Evolutionary conservation across 352 stramenopile species (phyloP).

Genomic region (Thraustotheca clavata): DNA sequence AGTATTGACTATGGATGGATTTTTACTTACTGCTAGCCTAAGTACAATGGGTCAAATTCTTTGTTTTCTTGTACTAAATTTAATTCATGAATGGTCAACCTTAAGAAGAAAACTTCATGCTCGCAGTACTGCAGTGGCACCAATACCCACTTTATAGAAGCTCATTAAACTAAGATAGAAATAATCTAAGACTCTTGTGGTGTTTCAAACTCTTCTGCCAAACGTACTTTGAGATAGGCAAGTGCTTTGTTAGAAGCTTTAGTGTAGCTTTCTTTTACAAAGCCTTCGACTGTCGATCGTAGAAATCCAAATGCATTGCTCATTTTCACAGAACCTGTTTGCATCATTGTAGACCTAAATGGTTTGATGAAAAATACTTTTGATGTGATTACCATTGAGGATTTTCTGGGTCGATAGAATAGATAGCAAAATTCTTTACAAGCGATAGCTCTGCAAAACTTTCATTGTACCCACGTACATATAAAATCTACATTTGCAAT

Average conservation of each 20-base stretch:
- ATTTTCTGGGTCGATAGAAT: conserved; percentile 32
- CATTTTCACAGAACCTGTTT: conserved; percentile 60
- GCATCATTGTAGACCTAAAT: conserved; percentile 53
- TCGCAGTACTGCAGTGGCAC: background rate
- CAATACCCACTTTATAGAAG: conserved; percentile 10
- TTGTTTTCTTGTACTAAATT: background rate
- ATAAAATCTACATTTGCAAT: conserved; percentile 41
- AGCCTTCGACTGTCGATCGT: conserved; percentile 60
- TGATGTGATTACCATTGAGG: conserved; percentile 30
- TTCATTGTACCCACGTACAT: conserved; percentile 67
- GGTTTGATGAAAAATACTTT: background rate
- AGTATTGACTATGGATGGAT: background rate
- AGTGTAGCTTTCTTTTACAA: conserved; percentile 57
- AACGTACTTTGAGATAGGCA: conserved; percentile 46
- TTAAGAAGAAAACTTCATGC: background rate
- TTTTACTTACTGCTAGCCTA: background rate
- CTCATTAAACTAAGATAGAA: conserved; percentile 17
- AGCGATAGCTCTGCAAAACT: conserved; percentile 59
- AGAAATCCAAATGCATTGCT: conserved; percentile 71
- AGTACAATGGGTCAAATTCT: conserved; percentile 6
- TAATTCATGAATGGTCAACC: background rate
- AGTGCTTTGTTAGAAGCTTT: conserved; percentile 52
- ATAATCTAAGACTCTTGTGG: conserved; percentile 11
- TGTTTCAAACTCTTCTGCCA: conserved; percentile 51
- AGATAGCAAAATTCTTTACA: conserved; percentile 65